Percentiles rank a stretch among this genome's conserved stretches.
These are phyloP conservation scores for Phytophthora quininea DNA, from an alignment of 352 stramenopile species.

Conservation along the genomic window DNA sequence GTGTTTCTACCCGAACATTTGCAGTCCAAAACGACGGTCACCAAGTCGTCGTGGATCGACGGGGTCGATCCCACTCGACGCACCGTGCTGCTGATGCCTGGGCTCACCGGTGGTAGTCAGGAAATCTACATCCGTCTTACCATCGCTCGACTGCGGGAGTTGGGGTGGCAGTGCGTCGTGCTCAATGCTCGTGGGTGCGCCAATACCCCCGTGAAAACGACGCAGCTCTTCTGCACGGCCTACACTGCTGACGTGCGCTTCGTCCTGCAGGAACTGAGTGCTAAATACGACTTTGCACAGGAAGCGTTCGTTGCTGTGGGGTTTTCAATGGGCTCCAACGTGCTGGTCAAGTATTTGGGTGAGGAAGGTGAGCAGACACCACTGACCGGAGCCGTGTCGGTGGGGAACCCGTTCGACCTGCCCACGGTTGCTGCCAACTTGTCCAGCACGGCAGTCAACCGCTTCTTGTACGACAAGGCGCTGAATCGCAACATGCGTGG, in stretches of 20 bases:
- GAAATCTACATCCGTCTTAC: slow-evolving; percentile 72
- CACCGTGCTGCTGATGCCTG: slow-evolving; percentile 61
- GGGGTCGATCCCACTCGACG: slow-evolving; percentile 33
- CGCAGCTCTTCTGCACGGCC: slow-evolving; percentile 61
- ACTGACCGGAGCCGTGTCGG: slow-evolving; percentile 57
- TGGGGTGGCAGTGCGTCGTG: slow-evolving; percentile 71
- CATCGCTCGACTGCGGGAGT: slow-evolving; percentile 42
- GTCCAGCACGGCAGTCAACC: slow-evolving; percentile 44
- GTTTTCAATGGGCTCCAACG: slow-evolving; percentile 78
- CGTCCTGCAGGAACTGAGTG: slow-evolving; percentile 38
- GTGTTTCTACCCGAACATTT: slow-evolving; percentile 29
- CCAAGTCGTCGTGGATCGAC: slow-evolving; percentile 23
- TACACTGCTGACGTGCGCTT: slow-evolving; percentile 72
- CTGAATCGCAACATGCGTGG: slow-evolving; percentile 55
- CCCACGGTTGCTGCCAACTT: slow-evolving; percentile 54
- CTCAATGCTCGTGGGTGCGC: slow-evolving; percentile 70
- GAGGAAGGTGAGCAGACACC: slow-evolving; percentile 48
- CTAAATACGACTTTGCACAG: slow-evolving; percentile 43
- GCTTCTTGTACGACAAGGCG: slow-evolving; percentile 59
- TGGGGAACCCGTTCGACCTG: slow-evolving; percentile 78
- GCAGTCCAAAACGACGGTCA: not conserved
- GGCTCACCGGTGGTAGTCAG: slow-evolving; percentile 58
- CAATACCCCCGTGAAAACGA: slow-evolving; percentile 56
- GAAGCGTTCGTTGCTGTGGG: slow-evolving; percentile 60
- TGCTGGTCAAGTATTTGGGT: slow-evolving; percentile 78